Conservation (phyloP, 257 asterid species). For the Jacaranda mimosifolia region DNA sequence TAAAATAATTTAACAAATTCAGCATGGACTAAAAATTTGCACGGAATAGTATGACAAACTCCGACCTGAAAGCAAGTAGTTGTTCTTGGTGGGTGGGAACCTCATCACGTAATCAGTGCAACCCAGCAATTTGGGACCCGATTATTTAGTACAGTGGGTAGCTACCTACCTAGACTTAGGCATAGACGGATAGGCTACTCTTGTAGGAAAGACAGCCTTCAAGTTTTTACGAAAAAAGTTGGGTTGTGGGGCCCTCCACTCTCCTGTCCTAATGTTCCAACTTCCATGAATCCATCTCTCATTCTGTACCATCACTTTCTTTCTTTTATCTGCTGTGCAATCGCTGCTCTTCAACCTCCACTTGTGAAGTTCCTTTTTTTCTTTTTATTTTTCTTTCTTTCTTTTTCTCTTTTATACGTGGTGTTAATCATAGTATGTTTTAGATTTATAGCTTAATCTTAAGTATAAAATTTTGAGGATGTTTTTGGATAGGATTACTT, state of each 20-base stretch:
- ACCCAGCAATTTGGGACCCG: neutral
- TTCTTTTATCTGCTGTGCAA: neutral
- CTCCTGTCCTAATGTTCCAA: too few relatives aligned
- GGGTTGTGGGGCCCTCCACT: neutral
- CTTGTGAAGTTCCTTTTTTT: too few relatives aligned
- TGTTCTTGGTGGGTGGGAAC: too few relatives aligned
- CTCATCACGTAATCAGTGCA: neutral
- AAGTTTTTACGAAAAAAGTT: too few relatives aligned
- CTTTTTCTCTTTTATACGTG: too few relatives aligned
- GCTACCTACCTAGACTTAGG: neutral
- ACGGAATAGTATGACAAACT: neutral
- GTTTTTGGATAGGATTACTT: too few relatives aligned
- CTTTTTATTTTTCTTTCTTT: too few relatives aligned
- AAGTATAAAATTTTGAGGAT: too few relatives aligned
- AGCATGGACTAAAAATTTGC: neutral
- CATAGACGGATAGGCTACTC: neutral
- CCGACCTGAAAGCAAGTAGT: too few relatives aligned
- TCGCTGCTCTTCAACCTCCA: neutral
- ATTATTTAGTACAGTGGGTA: neutral
- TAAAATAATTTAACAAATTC: neutral
- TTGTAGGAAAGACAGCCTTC: neutral
- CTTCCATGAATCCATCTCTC: neutral
- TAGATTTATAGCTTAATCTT: too few relatives aligned
- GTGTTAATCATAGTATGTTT: too few relatives aligned
- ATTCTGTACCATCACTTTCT: slow-evolving; percentile 6